Evolutionary conservation across 129 eudicot genomes (phyloP), one percentile per base, ranked within the genome.

Genomic region (Flaveria trinervia): DNA sequence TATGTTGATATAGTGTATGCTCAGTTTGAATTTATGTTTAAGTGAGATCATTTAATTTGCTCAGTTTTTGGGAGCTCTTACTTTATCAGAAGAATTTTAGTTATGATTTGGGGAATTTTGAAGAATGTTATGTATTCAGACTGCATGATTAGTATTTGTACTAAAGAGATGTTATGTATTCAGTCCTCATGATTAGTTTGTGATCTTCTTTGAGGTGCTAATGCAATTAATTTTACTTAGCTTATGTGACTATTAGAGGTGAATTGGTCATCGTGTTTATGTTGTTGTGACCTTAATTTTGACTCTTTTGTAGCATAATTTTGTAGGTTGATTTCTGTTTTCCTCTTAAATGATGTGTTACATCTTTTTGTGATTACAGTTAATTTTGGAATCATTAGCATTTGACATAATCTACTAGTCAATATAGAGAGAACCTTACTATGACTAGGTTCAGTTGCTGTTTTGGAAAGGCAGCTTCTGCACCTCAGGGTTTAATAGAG

Each of bases 391-490:
- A 28, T 65, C 71, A 71, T 56, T 62, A 79, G 82, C 55, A 33
- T 41, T 70, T 39, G 68, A 26, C 36, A 43, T 43, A 74, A 59
- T 55, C 41, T 57, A 26, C 55, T 43, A n/a, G 80, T 79, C 77
- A 65, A 77, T 67, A 51, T 70, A 68, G 28, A 79, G 45, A 20
- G 6, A 79, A 51, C 72, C 76, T 78, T 78, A 73, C 64, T 36
- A 92, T 87, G 96, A 51, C 71, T 80, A 84, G 76, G 49, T 92
- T 89, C 65, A 52, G 80, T 84, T 71, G 71, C 71, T 85, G 92
- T 74, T 87, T 82, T 12, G 57, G 85, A 62, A 82, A 84, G 30
- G 70, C 62, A 17, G 70, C 81, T 73, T 28, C 85, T 33, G 44
- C 87, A 22, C 67, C 65, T 15, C 30, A 39, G 17, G 80, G 78